phyloP scores from a whole-genome alignment of 2,329 filamentous ascomycete species.

The Ophiostoma populinum region DNA sequence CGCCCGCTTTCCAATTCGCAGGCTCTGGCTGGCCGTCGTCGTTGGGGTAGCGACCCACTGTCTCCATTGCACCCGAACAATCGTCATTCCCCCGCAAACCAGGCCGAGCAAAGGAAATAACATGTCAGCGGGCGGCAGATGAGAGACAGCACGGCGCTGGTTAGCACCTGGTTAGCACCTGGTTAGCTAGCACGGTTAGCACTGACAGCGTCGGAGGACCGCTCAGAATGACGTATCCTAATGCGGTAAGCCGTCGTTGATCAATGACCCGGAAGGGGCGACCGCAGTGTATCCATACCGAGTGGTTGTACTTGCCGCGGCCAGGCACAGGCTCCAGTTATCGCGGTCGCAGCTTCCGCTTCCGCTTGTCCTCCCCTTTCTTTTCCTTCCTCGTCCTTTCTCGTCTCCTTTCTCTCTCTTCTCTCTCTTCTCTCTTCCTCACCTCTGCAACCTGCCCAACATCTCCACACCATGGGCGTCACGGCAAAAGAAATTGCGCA shows the following conservation, averaged over 20 bases:
- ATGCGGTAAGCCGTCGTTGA: too few relatives aligned
- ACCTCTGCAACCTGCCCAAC: neutral
- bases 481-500: slow-evolving; percentile 19
- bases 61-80: neutral
- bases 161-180: too few relatives aligned
- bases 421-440: neutral
- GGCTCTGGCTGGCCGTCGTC: slow-evolving; percentile 3
- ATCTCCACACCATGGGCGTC: slow-evolving; percentile 11
- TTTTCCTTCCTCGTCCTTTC: neutral
- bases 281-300: too few relatives aligned
- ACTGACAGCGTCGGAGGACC: too few relatives aligned
- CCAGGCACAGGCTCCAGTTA: too few relatives aligned
- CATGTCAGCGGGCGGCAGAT: neutral
- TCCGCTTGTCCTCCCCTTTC: neutral
- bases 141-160: too few relatives aligned
- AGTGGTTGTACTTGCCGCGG: too few relatives aligned
- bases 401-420: neutral
- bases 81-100: slow-evolving; percentile 2
- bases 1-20: slow-evolving; percentile 1
- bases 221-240: too few relatives aligned
- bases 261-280: too few relatives aligned
- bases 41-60: slow-evolving; percentile 4
- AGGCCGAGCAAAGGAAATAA: neutral
- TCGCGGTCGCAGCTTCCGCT: neutral
- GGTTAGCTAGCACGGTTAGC: too few relatives aligned